Evolutionary conservation across 176 grass and related monocot species (phyloP), one percentile per base, ranked within the genome.

Genomic region (Bothriochloa decipiens): DNA sequence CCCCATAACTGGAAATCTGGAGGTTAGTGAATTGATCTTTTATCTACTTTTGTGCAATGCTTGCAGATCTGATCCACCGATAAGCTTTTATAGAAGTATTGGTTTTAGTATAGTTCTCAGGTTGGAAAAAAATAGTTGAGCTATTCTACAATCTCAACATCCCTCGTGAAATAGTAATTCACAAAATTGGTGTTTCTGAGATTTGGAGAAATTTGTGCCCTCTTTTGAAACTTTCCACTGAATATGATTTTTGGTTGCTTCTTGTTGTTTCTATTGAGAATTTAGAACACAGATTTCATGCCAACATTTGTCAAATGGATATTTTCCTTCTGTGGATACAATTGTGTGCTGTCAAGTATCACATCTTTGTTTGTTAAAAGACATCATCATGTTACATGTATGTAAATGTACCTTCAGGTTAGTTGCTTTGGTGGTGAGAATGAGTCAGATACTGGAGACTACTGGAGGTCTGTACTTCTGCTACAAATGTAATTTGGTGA

Each of bases 381-480:
- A 18, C 39, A 69, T 64, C 57, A 33, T 23, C 5, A 23, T 61
- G 50, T 62, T 25, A 69, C 81, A 64, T 42, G 25, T 65, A 64
- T 79, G 29, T 74, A 53, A 45, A 22, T 87, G 20, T 82, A 65
- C 79, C 84, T 60, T 79, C 82, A 97, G 95, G 91, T 97, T 43
- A 97, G 95, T 62, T 97, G 95, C 77, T 95, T 93, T 88, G 95
- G 95, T 82, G 86, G 87, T 76, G 95, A 97, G 17, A 39, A 71
- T 37, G 80, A 93, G 22, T 98, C 95, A 37, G 95, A 98, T 84
- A 93, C 95, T 10, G 95, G 95, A 90, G 95, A 98, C 58, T 88
- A 89, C 81, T 98, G 95, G 95, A 90, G 79, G 95, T 93, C 65
- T 91, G 43, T 37, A 72, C 36, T 71, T 42, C 8, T 70, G 5